These are phyloP conservation scores for Aspergillus udagawae DNA, from an alignment of 2,329 filamentous ascomycete species.

Conservation along the genomic window DNA sequence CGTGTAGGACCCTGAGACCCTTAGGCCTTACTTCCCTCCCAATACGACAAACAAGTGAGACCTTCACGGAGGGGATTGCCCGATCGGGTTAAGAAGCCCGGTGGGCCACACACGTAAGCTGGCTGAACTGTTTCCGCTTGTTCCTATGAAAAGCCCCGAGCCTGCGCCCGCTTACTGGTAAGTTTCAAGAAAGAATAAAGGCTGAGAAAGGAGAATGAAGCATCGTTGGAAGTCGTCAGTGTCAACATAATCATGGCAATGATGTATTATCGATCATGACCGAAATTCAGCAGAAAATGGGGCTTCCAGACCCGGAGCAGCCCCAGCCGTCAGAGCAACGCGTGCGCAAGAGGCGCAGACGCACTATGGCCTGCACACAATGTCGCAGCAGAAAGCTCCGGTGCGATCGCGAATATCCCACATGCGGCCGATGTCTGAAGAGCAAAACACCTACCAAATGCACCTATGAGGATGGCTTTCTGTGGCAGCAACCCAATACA, in stretches of 20 bases:
- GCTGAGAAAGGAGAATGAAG: neutral
- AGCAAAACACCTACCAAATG: slow-evolving; percentile 33
- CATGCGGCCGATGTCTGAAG: slow-evolving; percentile 38
- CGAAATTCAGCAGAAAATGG: slow-evolving; percentile 8
- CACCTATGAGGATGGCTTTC: slow-evolving; percentile 39
- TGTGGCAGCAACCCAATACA: slow-evolving; percentile 37
- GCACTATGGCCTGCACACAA: slow-evolving; percentile 40
- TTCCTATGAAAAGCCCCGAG: slow-evolving; percentile 3
- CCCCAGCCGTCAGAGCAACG: slow-evolving; percentile 16
- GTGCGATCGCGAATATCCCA: slow-evolving; percentile 41
- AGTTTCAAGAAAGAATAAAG: neutral
- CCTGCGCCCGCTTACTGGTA: neutral
- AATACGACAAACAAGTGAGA: neutral
- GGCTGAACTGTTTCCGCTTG: neutral
- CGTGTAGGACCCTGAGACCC: neutral
- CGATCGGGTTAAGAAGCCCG: slow-evolving; percentile 8
- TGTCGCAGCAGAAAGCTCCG: slow-evolving; percentile 42
- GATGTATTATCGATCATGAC: slow-evolving; percentile 9
- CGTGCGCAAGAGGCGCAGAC: slow-evolving; percentile 35
- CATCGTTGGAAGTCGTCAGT: neutral
- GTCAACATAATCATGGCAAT: neutral
- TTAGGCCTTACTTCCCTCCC: neutral
- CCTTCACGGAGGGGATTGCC: slow-evolving; percentile 8
- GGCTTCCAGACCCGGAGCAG: slow-evolving; percentile 2
- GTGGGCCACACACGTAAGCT: slow-evolving; percentile 15